A percentile compares a stretch with the other conserved stretches of the same genome.
phyloP scores from a whole-genome alignment of 2,329 filamentous ascomycete genomes.

The Nakataea oryzae region DNA sequence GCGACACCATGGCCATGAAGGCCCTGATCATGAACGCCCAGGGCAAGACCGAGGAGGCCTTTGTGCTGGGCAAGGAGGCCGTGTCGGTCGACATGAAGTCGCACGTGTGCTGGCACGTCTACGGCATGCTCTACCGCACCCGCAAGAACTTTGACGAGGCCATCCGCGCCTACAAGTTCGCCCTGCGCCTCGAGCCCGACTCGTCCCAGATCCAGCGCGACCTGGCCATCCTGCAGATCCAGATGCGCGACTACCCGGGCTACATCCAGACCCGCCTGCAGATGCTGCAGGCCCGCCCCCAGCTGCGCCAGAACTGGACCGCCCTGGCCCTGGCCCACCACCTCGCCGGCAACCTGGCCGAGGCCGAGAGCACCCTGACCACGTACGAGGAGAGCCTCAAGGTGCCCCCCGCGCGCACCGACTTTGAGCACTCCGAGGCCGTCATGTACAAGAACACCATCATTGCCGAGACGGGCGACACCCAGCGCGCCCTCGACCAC shows the following conservation, averaged over 20 bases:
- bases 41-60: constrained; percentile 89
- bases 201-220: constrained; percentile 91
- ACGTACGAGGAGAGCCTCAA: constrained; percentile 94
- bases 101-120: constrained; percentile 99
- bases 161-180: constrained; percentile 98
- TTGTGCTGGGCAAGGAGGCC: constrained; percentile 83
- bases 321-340: constrained; percentile 92
- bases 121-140: constrained; percentile 83
- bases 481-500: constrained; percentile 75
- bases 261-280: constrained; percentile 81
- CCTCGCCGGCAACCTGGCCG: constrained; percentile 69
- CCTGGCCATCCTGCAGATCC: constrained; percentile 82
- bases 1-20: constrained; percentile 98
- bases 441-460: constrained; percentile 90
- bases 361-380: constrained; percentile 83
- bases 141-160: constrained; percentile 98
- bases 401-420: constrained; percentile 60
- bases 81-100: constrained; percentile 97
- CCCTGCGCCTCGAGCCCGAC: constrained; percentile 85
- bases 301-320: constrained; percentile 88
- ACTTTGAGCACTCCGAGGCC: constrained; percentile 90
- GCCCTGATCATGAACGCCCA: constrained; percentile 90
- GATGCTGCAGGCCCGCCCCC: constrained; percentile 79
- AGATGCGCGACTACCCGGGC: constrained; percentile 91
- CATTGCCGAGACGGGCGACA: constrained; percentile 82